These are phyloP conservation scores for Phytophthora fragariaefolia DNA, from an alignment of 352 stramenopile species.

Conservation along the genomic window DNA sequence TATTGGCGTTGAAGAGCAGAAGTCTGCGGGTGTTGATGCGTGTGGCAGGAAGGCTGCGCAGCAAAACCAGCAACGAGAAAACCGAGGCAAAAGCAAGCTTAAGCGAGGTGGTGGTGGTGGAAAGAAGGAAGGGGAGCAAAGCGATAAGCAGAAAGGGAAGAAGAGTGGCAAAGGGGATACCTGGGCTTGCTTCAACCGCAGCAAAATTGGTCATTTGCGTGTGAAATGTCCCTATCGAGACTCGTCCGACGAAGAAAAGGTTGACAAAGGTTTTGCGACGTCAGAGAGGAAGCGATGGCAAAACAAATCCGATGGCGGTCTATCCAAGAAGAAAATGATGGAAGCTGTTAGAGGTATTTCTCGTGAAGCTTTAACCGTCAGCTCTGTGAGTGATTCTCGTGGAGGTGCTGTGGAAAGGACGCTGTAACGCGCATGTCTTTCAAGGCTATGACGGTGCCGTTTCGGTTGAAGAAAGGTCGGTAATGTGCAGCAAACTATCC, in stretches of 20 bases:
- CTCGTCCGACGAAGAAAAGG: slow-evolving; percentile 4
- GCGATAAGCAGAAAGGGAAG: neutral
- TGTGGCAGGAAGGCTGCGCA: slow-evolving; percentile 7
- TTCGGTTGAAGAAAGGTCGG: no score
- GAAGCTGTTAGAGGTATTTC: neutral
- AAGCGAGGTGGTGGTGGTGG: slow-evolving; percentile 9
- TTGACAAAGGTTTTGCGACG: slow-evolving; percentile 1
- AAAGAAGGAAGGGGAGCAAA: slow-evolving; percentile 1
- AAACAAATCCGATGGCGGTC: slow-evolving; percentile 4
- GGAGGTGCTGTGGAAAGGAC: slow-evolving; percentile 13
- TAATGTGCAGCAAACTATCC: no score
- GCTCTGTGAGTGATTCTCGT: slow-evolving; percentile 10
- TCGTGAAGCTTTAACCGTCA: neutral
- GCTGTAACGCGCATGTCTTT: neutral
- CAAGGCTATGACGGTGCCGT: no score
- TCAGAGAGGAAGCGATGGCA: slow-evolving; percentile 19
- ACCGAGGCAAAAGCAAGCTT: slow-evolving; percentile 4
- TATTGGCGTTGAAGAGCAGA: slow-evolving; percentile 8
- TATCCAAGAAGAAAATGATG: slow-evolving; percentile 4
- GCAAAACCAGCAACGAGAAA: neutral
- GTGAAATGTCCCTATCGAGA: slow-evolving; percentile 5
- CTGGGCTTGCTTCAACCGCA: slow-evolving; percentile 2
- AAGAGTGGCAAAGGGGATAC: slow-evolving; percentile 1
- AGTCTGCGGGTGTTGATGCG: slow-evolving; percentile 7
- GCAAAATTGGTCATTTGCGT: slow-evolving; percentile 13